Evolutionary conservation across 2,329 filamentous ascomycete genomes (phyloP).

Genomic region (Verticillium klebahnii): DNA sequence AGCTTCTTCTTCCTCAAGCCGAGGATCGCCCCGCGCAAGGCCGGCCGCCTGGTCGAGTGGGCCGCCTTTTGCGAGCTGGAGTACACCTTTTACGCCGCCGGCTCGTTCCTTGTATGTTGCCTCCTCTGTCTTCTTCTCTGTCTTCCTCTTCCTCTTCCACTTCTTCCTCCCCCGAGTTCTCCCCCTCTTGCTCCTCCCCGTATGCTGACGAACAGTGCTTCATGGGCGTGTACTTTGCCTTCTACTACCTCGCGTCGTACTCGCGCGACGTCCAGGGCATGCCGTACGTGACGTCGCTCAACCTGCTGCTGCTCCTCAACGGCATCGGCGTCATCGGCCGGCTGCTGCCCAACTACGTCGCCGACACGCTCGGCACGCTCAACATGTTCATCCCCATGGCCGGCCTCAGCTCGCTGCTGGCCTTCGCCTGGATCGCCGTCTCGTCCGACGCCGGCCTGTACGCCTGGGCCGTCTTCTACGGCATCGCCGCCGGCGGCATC

Average conservation of each 20-base stretch:
- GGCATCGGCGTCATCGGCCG: slow-evolving; percentile 55
- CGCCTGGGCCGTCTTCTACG: slow-evolving; percentile 59
- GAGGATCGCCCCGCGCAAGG: slow-evolving; percentile 34
- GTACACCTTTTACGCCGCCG: slow-evolving; percentile 35
- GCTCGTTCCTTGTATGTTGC: slow-evolving; percentile 19
- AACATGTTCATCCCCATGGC: slow-evolving; percentile 53
- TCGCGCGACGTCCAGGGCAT: slow-evolving; percentile 37
- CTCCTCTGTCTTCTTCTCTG: background rate
- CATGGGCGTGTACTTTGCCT: slow-evolving; percentile 50
- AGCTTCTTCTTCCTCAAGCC: slow-evolving; percentile 34
- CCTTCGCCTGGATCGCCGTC: slow-evolving; percentile 58
- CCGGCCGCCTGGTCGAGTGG: slow-evolving; percentile 37
- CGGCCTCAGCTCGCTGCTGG: slow-evolving; percentile 33
- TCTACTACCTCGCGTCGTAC: slow-evolving; percentile 54
- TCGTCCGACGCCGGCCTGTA: slow-evolving; percentile 46
- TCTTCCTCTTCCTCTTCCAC: no score
- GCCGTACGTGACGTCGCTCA: slow-evolving; percentile 46
- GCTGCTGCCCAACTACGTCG: slow-evolving; percentile 51
- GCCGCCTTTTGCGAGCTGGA: slow-evolving; percentile 39
- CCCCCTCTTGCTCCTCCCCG: slow-evolving; percentile 6
- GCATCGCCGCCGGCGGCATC: slow-evolving; percentile 58
- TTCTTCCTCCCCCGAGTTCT: no score
- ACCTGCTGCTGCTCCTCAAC: slow-evolving; percentile 62
- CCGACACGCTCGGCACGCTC: slow-evolving; percentile 54
- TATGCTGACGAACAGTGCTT: slow-evolving; percentile 31